Conservation (phyloP, 2,329 filamentous ascomycete species). For the Trichoderma atrobrunneum region DNA sequence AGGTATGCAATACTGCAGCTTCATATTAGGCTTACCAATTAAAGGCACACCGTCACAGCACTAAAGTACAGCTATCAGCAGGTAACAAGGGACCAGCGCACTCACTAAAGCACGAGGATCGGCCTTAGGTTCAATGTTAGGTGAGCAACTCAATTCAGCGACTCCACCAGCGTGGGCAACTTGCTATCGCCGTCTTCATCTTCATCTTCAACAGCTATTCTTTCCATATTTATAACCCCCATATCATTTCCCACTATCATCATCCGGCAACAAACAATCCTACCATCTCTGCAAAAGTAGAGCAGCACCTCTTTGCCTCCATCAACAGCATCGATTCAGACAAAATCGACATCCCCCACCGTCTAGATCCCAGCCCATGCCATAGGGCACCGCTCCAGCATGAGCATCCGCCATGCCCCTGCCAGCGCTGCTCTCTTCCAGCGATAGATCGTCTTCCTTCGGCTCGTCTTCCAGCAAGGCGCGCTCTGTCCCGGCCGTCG, state of each 20-base stretch:
- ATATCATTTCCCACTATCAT: neutral
- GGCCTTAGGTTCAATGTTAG: neutral
- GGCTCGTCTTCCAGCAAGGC: constrained; percentile 27
- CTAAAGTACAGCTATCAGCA: neutral
- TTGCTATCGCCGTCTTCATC: neutral
- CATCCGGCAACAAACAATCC: neutral
- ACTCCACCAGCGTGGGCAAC: neutral
- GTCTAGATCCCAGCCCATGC: constrained; percentile 6
- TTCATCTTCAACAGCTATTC: neutral
- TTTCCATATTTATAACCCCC: neutral
- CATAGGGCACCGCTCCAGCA: constrained; percentile 27
- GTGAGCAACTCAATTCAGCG: neutral
- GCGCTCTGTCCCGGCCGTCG: constrained; percentile 23
- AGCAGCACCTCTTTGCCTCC: neutral
- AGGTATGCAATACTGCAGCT: neutral
- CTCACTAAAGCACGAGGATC: neutral
- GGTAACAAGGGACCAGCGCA: neutral
- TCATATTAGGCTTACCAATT: neutral
- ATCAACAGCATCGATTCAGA: neutral
- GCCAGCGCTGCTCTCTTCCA: constrained; percentile 46
- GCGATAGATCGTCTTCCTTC: constrained; percentile 36
- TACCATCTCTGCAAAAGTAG: neutral
- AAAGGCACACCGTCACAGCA: neutral
- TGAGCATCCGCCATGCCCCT: constrained; percentile 48
- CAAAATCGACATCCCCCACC: neutral